These are phyloP conservation scores for Leucocoprinus birnbaumii DNA, from an alignment of 768 basidiomycete species.

Conservation along the genomic window DNA sequence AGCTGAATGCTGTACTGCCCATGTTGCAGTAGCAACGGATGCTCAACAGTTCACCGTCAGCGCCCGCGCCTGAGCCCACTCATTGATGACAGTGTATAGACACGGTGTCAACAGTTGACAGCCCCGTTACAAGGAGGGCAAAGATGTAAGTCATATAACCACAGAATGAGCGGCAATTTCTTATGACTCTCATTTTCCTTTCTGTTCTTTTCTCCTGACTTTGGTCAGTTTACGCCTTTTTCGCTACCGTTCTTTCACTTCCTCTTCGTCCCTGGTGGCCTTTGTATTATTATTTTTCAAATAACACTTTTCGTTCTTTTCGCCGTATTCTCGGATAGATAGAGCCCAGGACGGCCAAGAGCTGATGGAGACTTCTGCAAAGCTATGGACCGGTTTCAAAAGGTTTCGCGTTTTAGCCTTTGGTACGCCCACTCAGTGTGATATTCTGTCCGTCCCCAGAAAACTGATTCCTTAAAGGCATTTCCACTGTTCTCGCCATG, in stretches of 20 bases:
- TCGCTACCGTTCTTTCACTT: conserved; percentile 22
- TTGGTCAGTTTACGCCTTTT: conserved; percentile 21
- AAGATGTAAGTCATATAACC: conserved; percentile 5
- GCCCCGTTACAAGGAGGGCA: background rate
- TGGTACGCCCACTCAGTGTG: conserved; percentile 28
- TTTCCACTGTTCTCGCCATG: conserved; percentile 29
- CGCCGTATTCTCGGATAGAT: conserved; percentile 2
- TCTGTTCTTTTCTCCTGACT: conserved; percentile 5
- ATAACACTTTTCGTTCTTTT: conserved; percentile 14
- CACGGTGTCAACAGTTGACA: conserved; percentile 8
- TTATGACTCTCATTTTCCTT: conserved; percentile 22
- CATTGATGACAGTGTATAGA: background rate
- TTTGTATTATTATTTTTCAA: conserved; percentile 15
- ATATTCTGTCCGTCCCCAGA: background rate
- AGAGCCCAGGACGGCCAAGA: background rate
- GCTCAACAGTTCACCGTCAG: background rate
- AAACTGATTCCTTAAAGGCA: background rate
- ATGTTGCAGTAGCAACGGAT: conserved; percentile 9
- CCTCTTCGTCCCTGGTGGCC: conserved; percentile 20
- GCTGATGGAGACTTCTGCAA: conserved; percentile 16
- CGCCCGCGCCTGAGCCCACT: conserved; percentile 5
- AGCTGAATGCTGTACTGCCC: too few relatives aligned
- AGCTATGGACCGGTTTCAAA: conserved; percentile 28
- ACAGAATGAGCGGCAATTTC: background rate
- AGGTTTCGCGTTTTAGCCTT: conserved; percentile 29